Evolutionary conservation across 352 stramenopile species (phyloP), one percentile per base, ranked within the genome.

Genomic region (Pythium sp.): DNA sequence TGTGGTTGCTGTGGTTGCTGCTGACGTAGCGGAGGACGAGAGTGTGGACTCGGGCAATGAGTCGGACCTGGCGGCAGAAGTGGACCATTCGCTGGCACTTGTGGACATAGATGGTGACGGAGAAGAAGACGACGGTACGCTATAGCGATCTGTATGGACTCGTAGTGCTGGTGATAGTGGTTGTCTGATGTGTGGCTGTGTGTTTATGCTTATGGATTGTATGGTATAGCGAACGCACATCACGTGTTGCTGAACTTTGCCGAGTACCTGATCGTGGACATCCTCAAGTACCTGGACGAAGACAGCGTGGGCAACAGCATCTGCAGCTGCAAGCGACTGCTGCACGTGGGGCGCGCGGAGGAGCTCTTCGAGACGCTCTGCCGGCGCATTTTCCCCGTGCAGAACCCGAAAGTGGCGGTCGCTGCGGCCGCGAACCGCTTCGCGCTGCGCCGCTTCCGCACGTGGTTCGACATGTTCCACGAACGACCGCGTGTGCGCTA

Each of bases 391-490:
- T 94, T 90, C 68, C 81, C 84, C 0, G 53, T 41, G 57, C 86
- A 94, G 66, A 81, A 77, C 65, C 78, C 75, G 0, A 77, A 75
- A 43, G 81, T 80, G 3, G 78, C 86, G 0, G 66, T 58, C 0
- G 80, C 81, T 0, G 74, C 67, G 20, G 75, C 78, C 4, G 73
- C 73, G 38, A 78, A 91, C 65, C 80, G 75, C 34, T 93, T 93
- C 34, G 65, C 73, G 69, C 69, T 94, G 53, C 80, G 86, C 47
- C 78, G 79, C 32, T 94, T 87, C 67, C 64, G 67, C 2, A 86
- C 81, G 59, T 94, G 86, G 86, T 87, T 82, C 49, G 72, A 82
- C 54, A 94, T 94, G 84, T 87, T 94, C 72, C 64, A 81, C 34
- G 72, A 83, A 2, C 67, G 83, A 0, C 86, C 86, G 14, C 86